Percentiles rank a stretch among this genome's conserved stretches.
Evolutionary conservation across 2,329 filamentous ascomycete species (phyloP).

Genomic region (Davidsoniella neocaledoniae): DNA sequence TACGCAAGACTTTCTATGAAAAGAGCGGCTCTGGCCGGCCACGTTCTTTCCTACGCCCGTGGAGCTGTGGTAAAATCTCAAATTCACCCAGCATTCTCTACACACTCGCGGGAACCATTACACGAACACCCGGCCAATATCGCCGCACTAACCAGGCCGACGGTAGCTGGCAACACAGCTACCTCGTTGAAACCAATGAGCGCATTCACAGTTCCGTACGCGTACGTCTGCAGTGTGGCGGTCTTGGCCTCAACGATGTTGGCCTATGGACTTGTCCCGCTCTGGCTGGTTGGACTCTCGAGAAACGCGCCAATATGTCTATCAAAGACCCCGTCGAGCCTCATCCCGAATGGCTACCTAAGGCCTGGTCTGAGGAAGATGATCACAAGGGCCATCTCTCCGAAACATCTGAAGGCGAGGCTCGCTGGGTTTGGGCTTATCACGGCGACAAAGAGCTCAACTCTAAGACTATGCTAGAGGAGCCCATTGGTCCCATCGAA

Average conservation of each 20-base stretch:
- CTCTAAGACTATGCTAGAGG: conserved; percentile 31
- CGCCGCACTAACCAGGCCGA: conserved; percentile 26
- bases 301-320: neutral
- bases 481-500: conserved; percentile 36
- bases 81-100: conserved; percentile 26
- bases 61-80: conserved; percentile 29
- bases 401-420: conserved; percentile 16
- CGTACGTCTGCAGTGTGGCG: conserved; percentile 33
- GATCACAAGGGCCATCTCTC: conserved; percentile 12
- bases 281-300: conserved; percentile 27
- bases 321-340: neutral
- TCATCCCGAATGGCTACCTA: conserved; percentile 4
- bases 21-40: neutral
- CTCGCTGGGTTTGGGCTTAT: conserved; percentile 39
- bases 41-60: conserved; percentile 23
- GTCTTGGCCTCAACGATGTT: conserved; percentile 32
- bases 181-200: conserved; percentile 36
- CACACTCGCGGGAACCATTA: conserved; percentile 25
- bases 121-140: conserved; percentile 32
- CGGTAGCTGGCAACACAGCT: conserved; percentile 21
- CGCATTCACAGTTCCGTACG: conserved; percentile 37
- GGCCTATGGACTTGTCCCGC: conserved; percentile 30
- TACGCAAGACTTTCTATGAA: conserved; percentile 21
- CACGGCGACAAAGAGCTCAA: conserved; percentile 26
- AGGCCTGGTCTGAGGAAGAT: conserved; percentile 12